phyloP scores from a whole-genome alignment of 805 yeast species.

The Candida sakaeoensis region DNA sequence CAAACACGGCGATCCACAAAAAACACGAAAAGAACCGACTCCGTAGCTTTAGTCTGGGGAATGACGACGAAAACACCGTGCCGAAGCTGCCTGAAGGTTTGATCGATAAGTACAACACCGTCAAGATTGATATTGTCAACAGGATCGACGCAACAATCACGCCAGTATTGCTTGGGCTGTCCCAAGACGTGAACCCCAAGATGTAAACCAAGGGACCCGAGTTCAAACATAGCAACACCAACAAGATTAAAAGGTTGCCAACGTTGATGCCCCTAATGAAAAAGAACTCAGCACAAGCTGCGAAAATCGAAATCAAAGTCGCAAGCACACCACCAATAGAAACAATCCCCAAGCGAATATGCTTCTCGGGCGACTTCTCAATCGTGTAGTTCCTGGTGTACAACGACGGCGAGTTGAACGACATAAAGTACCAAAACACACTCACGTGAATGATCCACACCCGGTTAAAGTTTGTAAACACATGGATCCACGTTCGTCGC shows the following conservation, averaged over 20 bases:
- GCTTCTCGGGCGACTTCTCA: constrained; percentile 43
- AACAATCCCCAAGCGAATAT: constrained; percentile 33
- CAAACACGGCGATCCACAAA: constrained; percentile 30
- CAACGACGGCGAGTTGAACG: constrained; percentile 48
- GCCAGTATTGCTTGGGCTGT: constrained; percentile 22
- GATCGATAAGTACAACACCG: constrained; percentile 28
- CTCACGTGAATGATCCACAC: constrained; percentile 52
- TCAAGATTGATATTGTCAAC: constrained; percentile 24
- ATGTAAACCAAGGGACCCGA: constrained; percentile 28
- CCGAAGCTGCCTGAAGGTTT: constrained; percentile 20
- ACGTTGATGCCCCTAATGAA: constrained; percentile 26
- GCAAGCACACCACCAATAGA: constrained; percentile 47
- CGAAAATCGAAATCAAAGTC: constrained; percentile 24
- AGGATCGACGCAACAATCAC: constrained; percentile 21
- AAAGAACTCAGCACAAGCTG: constrained; percentile 21
- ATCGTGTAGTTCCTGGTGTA: constrained; percentile 43
- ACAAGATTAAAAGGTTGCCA: constrained; percentile 15
- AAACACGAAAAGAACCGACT: constrained; percentile 21
- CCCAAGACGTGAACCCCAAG: constrained; percentile 21
- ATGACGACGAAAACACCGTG: constrained; percentile 11
- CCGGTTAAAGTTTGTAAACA: constrained; percentile 47
- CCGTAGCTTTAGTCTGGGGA: constrained; percentile 21
- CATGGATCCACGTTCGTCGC: constrained; percentile 48
- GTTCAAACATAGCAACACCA: constrained; percentile 18
- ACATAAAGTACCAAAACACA: constrained; percentile 50